Evolutionary conservation across 371 early-diverging fungal genomes (phyloP).

Genomic region (Mucor racemosus): DNA sequence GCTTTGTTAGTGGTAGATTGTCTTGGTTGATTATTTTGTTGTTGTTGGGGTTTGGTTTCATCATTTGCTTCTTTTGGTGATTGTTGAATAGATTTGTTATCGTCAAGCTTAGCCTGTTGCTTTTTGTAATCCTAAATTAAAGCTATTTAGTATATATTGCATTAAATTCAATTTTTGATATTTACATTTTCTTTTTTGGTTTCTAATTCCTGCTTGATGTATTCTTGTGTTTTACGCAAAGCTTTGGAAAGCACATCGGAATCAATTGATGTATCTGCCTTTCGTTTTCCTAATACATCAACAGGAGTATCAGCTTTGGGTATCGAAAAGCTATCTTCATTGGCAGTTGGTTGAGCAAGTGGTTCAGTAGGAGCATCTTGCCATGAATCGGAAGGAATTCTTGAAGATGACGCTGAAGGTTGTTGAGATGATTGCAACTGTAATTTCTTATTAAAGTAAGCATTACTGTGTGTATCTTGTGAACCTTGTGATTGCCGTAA

Average conservation of each 20-base stretch:
- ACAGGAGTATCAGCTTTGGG: not conserved
- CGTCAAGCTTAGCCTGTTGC: too few species aligned
- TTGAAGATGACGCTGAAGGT: slow-evolving; percentile 2
- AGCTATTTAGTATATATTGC: too few species aligned
- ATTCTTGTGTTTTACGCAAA: not conserved
- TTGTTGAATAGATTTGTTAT: not conserved
- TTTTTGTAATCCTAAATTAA: not conserved
- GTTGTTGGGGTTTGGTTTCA: too few species aligned
- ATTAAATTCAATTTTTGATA: too few species aligned
- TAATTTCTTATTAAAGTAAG: too few species aligned
- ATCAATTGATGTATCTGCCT: not conserved
- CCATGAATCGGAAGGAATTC: slow-evolving; percentile 11
- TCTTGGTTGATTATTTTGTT: not conserved
- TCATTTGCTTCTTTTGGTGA: not conserved
- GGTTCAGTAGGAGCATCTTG: slow-evolving; percentile 29
- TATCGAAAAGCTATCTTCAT: not conserved
- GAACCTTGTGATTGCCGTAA: not conserved
- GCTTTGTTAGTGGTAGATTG: not conserved
- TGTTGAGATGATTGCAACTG: not conserved
- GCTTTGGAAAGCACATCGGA: not conserved
- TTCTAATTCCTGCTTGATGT: not conserved
- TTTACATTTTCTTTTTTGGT: too few species aligned
- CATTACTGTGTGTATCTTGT: not conserved
- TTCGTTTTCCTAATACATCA: not conserved
- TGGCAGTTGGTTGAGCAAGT: not conserved